Conservation (phyloP, 106 monocot genomes). For the Acorus calamus region DNA sequence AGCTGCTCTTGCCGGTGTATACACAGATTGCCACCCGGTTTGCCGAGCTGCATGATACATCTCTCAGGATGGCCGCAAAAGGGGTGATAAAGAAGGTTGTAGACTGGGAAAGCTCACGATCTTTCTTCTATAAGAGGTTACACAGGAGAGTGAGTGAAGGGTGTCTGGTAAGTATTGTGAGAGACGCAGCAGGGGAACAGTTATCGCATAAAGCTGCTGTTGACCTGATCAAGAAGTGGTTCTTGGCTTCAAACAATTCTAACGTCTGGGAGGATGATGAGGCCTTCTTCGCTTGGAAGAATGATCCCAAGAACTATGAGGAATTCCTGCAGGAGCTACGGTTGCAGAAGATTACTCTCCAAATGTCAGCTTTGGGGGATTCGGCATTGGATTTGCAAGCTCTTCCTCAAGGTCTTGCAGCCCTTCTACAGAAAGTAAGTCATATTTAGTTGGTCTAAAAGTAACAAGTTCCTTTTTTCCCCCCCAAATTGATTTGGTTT, state of each 20-base stretch:
- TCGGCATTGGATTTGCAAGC: constrained; percentile 54
- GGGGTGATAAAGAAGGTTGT: constrained; percentile 71
- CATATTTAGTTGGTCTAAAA: too few relatives aligned
- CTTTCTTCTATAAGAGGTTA: constrained; percentile 86
- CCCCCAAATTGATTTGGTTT: background rate
- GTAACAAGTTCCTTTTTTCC: background rate
- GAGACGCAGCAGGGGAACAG: constrained; percentile 56
- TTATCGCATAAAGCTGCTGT: constrained; percentile 40
- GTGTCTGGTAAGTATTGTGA: constrained; percentile 39
- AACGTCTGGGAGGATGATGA: constrained; percentile 65
- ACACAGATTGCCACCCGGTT: constrained; percentile 89
- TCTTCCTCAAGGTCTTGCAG: constrained; percentile 53
- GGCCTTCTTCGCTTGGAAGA: constrained; percentile 76
- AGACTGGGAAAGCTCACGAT: constrained; percentile 70
- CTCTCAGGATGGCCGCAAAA: constrained; percentile 78
- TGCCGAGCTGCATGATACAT: constrained; percentile 90
- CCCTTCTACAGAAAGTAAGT: constrained; percentile 66
- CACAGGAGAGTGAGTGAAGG: constrained; percentile 62
- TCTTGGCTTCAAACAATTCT: constrained; percentile 16
- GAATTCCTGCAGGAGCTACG: constrained; percentile 54
- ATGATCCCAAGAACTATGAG: constrained; percentile 51
- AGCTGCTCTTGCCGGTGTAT: constrained; percentile 66
- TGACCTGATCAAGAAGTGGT: constrained; percentile 78
- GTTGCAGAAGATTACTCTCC: constrained; percentile 31
- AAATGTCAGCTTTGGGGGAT: constrained; percentile 38